A percentile compares a stretch with the other conserved stretches of the same genome.
Conservation (phyloP, 2,329 filamentous ascomycete species). For the Sporothrix protearum region DNA sequence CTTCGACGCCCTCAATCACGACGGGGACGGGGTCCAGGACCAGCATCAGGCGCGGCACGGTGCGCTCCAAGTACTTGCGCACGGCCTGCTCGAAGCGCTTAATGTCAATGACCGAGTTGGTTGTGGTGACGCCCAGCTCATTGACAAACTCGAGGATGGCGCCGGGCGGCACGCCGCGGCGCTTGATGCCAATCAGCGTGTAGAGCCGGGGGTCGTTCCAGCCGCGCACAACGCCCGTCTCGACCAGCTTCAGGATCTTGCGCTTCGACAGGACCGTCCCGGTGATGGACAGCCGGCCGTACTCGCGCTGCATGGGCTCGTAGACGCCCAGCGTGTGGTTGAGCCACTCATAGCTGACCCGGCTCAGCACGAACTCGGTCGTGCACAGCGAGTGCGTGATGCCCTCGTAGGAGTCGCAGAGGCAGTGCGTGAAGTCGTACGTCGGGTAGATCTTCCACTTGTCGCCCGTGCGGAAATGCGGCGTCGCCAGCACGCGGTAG, state of each 20-base stretch:
- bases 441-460: conserved; percentile 95
- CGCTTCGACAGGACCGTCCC: conserved; percentile 87
- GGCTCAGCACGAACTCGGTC: conserved; percentile 59
- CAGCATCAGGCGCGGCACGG: conserved; percentile 84
- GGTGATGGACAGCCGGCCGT: conserved; percentile 64
- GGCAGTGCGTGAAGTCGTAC: conserved; percentile 87
- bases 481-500: conserved; percentile 70
- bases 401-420: conserved; percentile 87
- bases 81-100: conserved; percentile 81
- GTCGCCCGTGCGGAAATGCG: conserved; percentile 74
- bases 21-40: conserved; percentile 82
- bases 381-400: conserved; percentile 70
- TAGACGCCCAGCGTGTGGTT: conserved; percentile 79
- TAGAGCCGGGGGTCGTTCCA: conserved; percentile 93
- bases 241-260: conserved; percentile 75
- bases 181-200: conserved; percentile 77
- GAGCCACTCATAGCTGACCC: conserved; percentile 82
- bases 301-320: conserved; percentile 91
- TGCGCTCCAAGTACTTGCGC: conserved; percentile 79
- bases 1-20: conserved; percentile 72
- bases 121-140: conserved; percentile 85
- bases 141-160: conserved; percentile 88
- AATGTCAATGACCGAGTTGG: conserved; percentile 74
- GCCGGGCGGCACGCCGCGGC: conserved; percentile 81
- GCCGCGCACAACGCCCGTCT: conserved; percentile 69